These are phyloP conservation scores for Teratosphaeria gauchensis DNA, from an alignment of 2,329 filamentous ascomycete species.

Conservation along the genomic window DNA sequence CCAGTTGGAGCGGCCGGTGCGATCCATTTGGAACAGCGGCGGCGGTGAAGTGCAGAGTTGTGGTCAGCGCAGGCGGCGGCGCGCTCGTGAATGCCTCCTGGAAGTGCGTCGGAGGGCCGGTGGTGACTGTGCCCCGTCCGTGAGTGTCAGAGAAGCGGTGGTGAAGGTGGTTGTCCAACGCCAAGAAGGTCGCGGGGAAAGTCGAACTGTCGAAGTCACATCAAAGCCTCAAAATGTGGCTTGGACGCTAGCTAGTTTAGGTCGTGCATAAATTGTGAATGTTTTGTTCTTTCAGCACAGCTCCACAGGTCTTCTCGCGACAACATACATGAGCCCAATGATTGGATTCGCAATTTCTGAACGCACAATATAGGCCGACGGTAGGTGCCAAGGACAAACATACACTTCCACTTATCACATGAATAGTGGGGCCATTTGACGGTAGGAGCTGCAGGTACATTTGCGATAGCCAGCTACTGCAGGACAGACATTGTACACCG, in stretches of 20 bases:
- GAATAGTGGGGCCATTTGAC: neutral
- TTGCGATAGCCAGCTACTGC: neutral
- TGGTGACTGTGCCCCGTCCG: neutral
- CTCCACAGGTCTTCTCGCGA: no score
- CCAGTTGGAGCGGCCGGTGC: conserved; percentile 38
- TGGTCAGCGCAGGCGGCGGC: neutral
- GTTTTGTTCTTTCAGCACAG: no score
- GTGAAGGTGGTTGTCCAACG: neutral
- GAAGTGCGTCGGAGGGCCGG: neutral
- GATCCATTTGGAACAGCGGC: conserved; percentile 41
- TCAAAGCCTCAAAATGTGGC: no score
- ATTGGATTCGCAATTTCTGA: neutral
- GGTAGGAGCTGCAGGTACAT: conserved; percentile 2
- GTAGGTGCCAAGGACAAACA: neutral
- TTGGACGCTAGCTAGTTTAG: no score
- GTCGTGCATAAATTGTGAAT: no score
- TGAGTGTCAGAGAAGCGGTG: neutral
- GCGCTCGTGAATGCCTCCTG: neutral
- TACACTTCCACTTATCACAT: neutral
- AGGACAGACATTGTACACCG: conserved; percentile 1
- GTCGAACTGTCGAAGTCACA: no score
- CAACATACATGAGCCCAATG: no score
- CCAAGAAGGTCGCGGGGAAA: neutral
- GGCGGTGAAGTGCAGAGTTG: neutral
- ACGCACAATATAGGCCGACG: neutral